Evolutionary conservation across 768 basidiomycete species (phyloP), one percentile per base, ranked within the genome.

Genomic region (Hypholoma sublateritium): DNA sequence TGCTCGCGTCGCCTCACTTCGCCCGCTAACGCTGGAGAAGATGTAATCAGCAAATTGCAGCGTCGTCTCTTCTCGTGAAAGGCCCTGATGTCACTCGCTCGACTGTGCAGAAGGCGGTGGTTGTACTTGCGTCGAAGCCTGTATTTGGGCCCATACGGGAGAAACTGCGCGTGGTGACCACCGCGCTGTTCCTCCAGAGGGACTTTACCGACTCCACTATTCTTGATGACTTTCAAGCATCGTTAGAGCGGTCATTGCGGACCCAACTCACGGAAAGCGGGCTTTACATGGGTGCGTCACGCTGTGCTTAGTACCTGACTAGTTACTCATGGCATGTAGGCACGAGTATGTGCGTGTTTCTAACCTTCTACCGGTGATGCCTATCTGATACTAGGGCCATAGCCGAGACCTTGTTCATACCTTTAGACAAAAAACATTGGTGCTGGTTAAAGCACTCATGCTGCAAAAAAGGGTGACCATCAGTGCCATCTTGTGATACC

Each of bases 121-220:
- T 98, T 0, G 91, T 99, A 2, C 78, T 99, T 35, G 95, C 93
- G 3, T 84, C 88, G 12, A 91, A 91, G 67, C 93, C 94, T 0
- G 83, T 95, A 2, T 96, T 96, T 66, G 97, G 97, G 12, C 93
- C 94, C 9, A 93, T 98, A 72, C 85, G 95, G 89, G 95, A 98
- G 66, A 95, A 93, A 64, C 78, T 99, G 0, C 93, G 96, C 16
- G 93, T 98, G 2, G 91, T 99, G 28, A 99, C 97, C 0, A 83
- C 89, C 12, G 90, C 96, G 2, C 79, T 95, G 43, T 99, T 97
- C 70, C 83, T 88, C 25, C 95, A 97, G 69, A 79, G 91, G 61
- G 92, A 99, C 73, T 98, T 99, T 69, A 80, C 83, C 5, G 89
- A 95, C 65, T 88, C 87, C 24, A 81, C 82, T 22, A 94, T 99